Evolutionary conservation across 768 basidiomycete species (phyloP), one percentile per base, ranked within the genome.

Genomic region (Podaxis pistillaris): DNA sequence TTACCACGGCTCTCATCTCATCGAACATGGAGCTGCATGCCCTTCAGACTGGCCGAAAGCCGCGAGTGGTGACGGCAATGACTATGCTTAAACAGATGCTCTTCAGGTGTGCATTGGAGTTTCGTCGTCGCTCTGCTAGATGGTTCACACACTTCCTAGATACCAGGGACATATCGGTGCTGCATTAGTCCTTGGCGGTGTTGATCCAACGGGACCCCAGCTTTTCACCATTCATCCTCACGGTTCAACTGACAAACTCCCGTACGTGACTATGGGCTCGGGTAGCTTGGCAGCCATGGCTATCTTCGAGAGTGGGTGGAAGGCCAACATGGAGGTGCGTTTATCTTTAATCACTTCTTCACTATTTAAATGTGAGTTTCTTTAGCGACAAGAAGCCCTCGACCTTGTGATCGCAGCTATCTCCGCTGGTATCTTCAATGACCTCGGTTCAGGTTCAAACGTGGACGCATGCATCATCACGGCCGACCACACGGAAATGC

Each of bases 181-280:
- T 0, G 94, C 96, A 7, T 87, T 99, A 37, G 96, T 99, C 12
- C 85, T 99, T 36, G 97, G 95, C 1, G 97, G 97, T 24, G 94
- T 97, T n/a, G 97, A 99, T 74, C 72, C 86, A 11, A 94, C 93
- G 2, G 97, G 97, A 15, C 84, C 96, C 11, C 95, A 98, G 63
- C 86, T 99, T 13, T 98, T 96, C 80, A 98, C 96, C 13, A 88
- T 99, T 66, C 87, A 90, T 64, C 95, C 97, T 0, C 96, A 99
- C 75, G 97, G 97, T 3, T 97, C 95, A 13, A 98, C 96, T 0
- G 97, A 98, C 79, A 98, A 98, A 76, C 82, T 99, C 22, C 97
- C 97, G 0, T 99, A 96, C 70, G 96, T 99, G 40, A 98, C 97
- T 0, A 98, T 98, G 96, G 97, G 97, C 37, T 95, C 93, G 1